These are phyloP conservation scores for Cercospora beticola DNA, from an alignment of 2,329 filamentous ascomycete genomes.

Conservation along the genomic window DNA sequence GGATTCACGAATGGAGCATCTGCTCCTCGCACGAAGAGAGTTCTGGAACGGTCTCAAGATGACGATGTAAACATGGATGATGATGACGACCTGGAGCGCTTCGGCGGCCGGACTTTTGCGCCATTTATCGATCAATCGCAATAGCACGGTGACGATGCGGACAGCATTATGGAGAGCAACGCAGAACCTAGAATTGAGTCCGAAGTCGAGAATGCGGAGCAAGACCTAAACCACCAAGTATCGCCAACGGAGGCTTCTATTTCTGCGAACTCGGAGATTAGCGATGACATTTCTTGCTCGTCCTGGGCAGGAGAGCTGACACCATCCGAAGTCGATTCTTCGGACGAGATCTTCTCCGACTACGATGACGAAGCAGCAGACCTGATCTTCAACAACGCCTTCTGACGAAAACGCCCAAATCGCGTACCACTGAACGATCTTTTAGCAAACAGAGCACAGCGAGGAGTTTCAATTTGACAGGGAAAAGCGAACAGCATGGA, in stretches of 20 bases:
- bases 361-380: not conserved
- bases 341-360: not conserved
- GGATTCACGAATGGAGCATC: not conserved
- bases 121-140: slow-evolving; percentile 34
- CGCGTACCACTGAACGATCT: not conserved
- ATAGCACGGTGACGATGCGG: slow-evolving; percentile 1
- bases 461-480: not conserved
- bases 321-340: not conserved
- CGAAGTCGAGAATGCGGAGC: not conserved
- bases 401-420: not conserved
- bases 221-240: not conserved
- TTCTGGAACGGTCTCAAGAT: slow-evolving; percentile 33
- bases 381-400: not conserved
- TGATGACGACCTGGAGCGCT: slow-evolving; percentile 38
- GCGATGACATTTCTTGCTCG: not conserved
- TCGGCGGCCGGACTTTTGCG: slow-evolving; percentile 36
- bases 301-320: not conserved
- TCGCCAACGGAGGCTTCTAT: not conserved
- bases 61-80: slow-evolving; percentile 34
- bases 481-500: not conserved
- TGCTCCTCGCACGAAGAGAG: slow-evolving; percentile 27
- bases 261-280: not conserved
- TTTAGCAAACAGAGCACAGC: not conserved
- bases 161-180: not conserved
- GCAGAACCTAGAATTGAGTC: not conserved